Conservation (phyloP, 345 rosid genomes). For the Chamaenerion angustifolium region DNA sequence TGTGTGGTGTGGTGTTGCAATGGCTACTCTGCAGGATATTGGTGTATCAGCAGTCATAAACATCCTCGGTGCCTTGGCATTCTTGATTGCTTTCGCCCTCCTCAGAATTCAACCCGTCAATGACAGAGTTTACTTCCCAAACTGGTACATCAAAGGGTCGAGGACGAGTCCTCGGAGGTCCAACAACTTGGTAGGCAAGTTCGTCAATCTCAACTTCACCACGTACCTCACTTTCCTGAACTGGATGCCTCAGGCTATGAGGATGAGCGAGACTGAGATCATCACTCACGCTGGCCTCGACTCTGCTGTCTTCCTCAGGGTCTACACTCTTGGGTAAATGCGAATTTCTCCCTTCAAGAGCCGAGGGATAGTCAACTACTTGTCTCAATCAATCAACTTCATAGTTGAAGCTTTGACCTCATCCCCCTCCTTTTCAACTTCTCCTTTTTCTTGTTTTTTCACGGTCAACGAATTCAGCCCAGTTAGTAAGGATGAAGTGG, state of each 20-base stretch:
- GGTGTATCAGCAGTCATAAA: constrained; percentile 85
- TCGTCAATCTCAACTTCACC: constrained; percentile 63
- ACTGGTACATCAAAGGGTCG: constrained; percentile 62
- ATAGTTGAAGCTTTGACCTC: too few species aligned
- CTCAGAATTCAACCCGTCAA: constrained; percentile 80
- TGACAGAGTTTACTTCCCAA: constrained; percentile 90
- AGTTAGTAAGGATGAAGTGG: too few species aligned
- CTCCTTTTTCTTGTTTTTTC: too few species aligned
- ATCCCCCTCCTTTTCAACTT: too few species aligned
- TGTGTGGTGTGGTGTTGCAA: constrained; percentile 10
- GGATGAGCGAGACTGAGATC: constrained; percentile 66
- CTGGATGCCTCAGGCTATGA: constrained; percentile 99
- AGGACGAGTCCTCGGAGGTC: constrained; percentile 60
- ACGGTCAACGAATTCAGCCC: too few species aligned
- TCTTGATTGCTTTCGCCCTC: constrained; percentile 75
- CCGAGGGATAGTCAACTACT: background rate
- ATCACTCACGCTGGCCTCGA: constrained; percentile 92
- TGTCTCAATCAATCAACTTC: background rate
- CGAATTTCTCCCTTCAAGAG: background rate
- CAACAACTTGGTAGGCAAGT: constrained; percentile 49
- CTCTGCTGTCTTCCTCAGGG: constrained; percentile 84
- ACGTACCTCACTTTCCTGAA: constrained; percentile 76
- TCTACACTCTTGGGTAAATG: constrained; percentile 73
- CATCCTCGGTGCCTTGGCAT: constrained; percentile 52
- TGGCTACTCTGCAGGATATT: constrained; percentile 87